These are phyloP conservation scores for Sugiyamaella smithiae DNA, from an alignment of 805 yeast species.

Conservation along the genomic window DNA sequence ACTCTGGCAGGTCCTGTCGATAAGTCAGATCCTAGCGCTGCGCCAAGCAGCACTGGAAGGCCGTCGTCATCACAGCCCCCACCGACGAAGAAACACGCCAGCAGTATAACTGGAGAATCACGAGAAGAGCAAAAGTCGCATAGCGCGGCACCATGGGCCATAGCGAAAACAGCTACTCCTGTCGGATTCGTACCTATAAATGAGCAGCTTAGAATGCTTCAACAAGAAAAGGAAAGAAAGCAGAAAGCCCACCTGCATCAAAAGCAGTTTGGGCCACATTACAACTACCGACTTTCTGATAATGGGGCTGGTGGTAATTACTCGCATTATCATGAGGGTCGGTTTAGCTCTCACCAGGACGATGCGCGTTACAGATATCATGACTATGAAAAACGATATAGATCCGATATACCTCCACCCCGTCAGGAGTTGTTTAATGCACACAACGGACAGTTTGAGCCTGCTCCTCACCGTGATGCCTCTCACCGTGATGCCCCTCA, in stretches of 20 bases:
- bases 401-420: slow-evolving; percentile 23
- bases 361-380: slow-evolving; percentile 24
- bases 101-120: background rate
- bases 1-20: slow-evolving; percentile 3
- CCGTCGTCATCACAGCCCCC: background rate
- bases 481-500: background rate
- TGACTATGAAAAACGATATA: slow-evolving; percentile 25
- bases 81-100: background rate
- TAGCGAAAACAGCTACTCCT: slow-evolving; percentile 4
- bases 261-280: slow-evolving; percentile 8
- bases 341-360: slow-evolving; percentile 7
- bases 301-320: slow-evolving; percentile 4
- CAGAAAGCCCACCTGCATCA: slow-evolving; percentile 5
- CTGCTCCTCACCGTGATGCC: slow-evolving; percentile 10
- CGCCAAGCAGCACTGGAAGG: slow-evolving; percentile 6
- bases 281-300: slow-evolving; percentile 11
- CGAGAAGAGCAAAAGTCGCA: background rate
- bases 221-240: slow-evolving; percentile 18
- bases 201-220: slow-evolving; percentile 25
- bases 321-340: background rate
- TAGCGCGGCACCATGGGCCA: slow-evolving; percentile 23
- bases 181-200: slow-evolving; percentile 23
- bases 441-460: slow-evolving; percentile 25
- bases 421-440: slow-evolving; percentile 28
- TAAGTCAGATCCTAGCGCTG: slow-evolving; percentile 1